Evolutionary conservation across 805 yeast genomes (phyloP), one percentile per base, ranked within the genome.

Genomic region (Wickerhamomyces alni): DNA sequence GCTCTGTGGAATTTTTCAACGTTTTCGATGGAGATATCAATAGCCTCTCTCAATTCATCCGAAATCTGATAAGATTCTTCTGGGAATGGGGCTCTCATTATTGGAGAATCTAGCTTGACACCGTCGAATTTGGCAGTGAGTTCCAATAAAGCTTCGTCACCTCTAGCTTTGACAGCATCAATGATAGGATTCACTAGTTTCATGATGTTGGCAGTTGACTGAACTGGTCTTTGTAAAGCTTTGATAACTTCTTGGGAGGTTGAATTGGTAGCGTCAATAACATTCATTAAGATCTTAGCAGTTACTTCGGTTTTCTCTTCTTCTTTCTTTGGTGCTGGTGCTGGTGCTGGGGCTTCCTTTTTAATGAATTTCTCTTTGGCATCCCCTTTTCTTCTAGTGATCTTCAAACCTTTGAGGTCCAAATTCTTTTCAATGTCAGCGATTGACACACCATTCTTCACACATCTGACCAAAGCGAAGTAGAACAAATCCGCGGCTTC

Each of bases 401-500:
- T 87, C 64, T 91, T 91, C 55, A 81, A 65, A 35, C 87, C 74
- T 69, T 93, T 93, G 58, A 80, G 62, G 56, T 87, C 89, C 56
- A 93, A 71, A 62, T 91, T 87, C 50, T 70, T 73, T 65, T 89
- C 96, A 33, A 93, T 80, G 52, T 89, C 97, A 8, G 74, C 67
- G 53, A 88, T 66, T 19, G 82, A 65, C 25, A 93, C 96, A 25
- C 91, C 96, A 52, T 78, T 69, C 61, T 85, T 76, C 17, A 82
- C 72, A 36, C 87, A 74, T 62, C 85, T 86, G 41, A 86, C 68
- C 59, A 82, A 55, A 12, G 91, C 82, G 53, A 86, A 86, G 57
- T 82, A 77, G 46, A 87, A 70, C 59, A 93, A 70, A 61, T 93
- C 99, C 8, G 99, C 99, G 38, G 95, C 91, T 66, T 93, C 99